Evolutionary conservation across 2,329 filamentous ascomycete species (phyloP).

Genomic region (Xylariaceae sp.): DNA sequence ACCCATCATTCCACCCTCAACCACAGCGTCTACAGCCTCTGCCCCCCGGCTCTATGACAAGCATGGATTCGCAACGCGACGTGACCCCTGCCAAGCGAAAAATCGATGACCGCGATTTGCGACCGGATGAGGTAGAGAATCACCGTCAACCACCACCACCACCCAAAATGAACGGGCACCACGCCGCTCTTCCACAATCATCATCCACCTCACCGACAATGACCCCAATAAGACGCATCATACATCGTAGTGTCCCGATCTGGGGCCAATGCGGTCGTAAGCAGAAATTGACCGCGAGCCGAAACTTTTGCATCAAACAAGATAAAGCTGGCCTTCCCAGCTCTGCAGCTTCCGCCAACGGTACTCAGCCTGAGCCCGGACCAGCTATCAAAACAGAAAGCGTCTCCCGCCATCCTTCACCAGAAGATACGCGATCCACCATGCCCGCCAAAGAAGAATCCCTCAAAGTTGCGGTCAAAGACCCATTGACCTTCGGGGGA

Average conservation of each 20-base stretch:
- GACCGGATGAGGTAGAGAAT: constrained; percentile 47
- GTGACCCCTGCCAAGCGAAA: constrained; percentile 44
- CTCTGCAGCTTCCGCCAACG: constrained; percentile 19
- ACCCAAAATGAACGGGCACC: constrained; percentile 43
- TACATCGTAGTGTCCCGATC: constrained; percentile 37
- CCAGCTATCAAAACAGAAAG: constrained; percentile 28
- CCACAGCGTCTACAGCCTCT: constrained; percentile 12
- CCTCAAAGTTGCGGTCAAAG: constrained; percentile 15
- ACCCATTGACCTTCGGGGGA: constrained; percentile 23
- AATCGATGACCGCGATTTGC: constrained; percentile 43
- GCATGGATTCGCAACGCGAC: constrained; percentile 33
- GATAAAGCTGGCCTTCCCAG: constrained; percentile 11
- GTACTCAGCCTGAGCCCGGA: constrained; percentile 21
- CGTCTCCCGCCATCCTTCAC: constrained; percentile 42
- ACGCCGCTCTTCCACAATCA: constrained; percentile 21
- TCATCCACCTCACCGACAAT: constrained; percentile 32
- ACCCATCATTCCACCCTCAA: constrained; percentile 36
- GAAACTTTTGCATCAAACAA: constrained; percentile 42
- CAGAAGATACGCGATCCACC: constrained; percentile 39
- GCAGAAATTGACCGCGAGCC: constrained; percentile 34
- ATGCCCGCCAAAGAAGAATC: constrained; percentile 25
- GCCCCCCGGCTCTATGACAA: constrained; percentile 27
- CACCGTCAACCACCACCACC: constrained; percentile 45
- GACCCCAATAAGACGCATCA: constrained; percentile 37
- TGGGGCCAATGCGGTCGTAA: constrained; percentile 43